Evolutionary conservation across 306 rosid species (phyloP).

Genomic region (Cicer yamashitae): DNA sequence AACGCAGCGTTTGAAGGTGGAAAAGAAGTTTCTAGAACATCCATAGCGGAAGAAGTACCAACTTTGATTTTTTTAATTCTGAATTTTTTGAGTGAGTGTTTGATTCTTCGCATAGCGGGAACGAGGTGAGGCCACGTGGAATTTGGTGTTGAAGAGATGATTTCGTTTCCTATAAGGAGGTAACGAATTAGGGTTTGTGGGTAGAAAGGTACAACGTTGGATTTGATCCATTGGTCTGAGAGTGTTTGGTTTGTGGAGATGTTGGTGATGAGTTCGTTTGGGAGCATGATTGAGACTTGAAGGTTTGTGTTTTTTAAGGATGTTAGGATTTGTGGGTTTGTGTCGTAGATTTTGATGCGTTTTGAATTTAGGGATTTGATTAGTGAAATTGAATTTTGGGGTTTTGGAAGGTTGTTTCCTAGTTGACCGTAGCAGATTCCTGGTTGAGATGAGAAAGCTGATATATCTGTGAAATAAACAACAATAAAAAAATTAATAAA

Average conservation of each 20-base stretch:
- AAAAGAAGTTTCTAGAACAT: constrained; percentile 65
- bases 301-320: constrained; percentile 59
- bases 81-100: constrained; percentile 49
- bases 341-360: constrained; percentile 66
- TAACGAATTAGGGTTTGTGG: constrained; percentile 67
- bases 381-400: constrained; percentile 55
- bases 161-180: constrained; percentile 83
- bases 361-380: constrained; percentile 64
- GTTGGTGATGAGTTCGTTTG: constrained; percentile 69
- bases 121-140: constrained; percentile 62
- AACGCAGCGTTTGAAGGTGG: constrained; percentile 85
- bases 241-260: constrained; percentile 65
- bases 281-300: constrained; percentile 74
- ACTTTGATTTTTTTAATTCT: constrained; percentile 64
- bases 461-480: constrained; percentile 46
- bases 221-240: constrained; percentile 62
- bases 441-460: constrained; percentile 54
- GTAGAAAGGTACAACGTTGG: constrained; percentile 64
- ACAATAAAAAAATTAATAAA: neutral
- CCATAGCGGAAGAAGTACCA: constrained; percentile 77
- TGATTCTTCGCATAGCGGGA: constrained; percentile 68
- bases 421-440: constrained; percentile 83
- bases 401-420: constrained; percentile 78
- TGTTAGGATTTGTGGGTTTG: constrained; percentile 59
- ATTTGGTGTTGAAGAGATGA: constrained; percentile 50